Evolutionary conservation across 805 yeast species (phyloP), one percentile per base, ranked within the genome.

Genomic region (Kurtzmaniella cleridarum): DNA sequence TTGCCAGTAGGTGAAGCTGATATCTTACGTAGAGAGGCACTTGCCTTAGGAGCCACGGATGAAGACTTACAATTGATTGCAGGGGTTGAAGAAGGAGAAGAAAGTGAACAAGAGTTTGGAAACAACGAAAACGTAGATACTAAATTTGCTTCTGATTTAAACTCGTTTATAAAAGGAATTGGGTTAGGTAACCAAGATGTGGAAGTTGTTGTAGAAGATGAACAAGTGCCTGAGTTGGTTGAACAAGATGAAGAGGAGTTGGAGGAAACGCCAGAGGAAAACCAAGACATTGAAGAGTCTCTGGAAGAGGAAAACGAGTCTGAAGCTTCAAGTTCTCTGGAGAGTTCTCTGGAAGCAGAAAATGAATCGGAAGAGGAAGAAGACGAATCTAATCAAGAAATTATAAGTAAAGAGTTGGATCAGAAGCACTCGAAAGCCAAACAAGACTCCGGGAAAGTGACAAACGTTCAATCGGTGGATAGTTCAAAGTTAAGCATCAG

Each of bases 21-120:
- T 2, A 42, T 66, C 2, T 57, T 86, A 35, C 79, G 84, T 48
- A 76, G 79, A 43, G 95, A 84, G 63, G 95, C 95, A 2, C 57
- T 81, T 11, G 81, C 80, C 16, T 63, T 90, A 23, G 96, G 97
- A 27, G 98, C 96, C 15, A 73, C 87, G 12, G 93, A 85, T 48
- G 90, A 80, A 16, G 97, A 89, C 57, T 55, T 90, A 34, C 73
- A 75, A 32, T 60, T 89, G 36, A 49, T 90, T 10, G 71, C 73
- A 27, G 84, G 72, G 12, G 49, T 83, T 3, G 62, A 66, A 10
- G 77, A 73, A 17, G 80, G 71, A 27, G 76, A 67, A 23, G 70
- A 64, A 23, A 72, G 78, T 48, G 81, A 75, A 43, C 71, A 69
- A 41, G 79, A 74, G 44, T 71, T 71, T 41, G 78, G 64, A 24